Base-by-base conservation (phyloP, 352 stramenopile genomes). In the Phytophthora lateralis region DNA sequence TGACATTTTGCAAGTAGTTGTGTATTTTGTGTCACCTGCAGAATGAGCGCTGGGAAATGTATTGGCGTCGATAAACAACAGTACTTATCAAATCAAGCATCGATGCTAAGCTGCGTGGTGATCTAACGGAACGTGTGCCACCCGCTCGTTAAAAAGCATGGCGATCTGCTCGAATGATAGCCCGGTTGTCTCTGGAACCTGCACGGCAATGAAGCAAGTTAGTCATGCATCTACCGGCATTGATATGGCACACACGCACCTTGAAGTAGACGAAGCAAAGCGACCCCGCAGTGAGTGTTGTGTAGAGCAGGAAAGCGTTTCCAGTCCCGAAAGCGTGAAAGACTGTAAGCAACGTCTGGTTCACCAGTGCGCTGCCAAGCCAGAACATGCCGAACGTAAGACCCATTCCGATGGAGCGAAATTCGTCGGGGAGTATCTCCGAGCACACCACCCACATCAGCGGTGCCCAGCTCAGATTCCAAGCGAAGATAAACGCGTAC, bases 381-480 rank as follows among this genome's bases (percentile, higher is more conserved):
- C 82, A 91, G 56, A 88, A 90, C 39, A 78, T 70, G 0, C 80
- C 80, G n/a, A 91, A 91, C 20, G 75, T 88, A 43, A 89, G 47
- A 4, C 82, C 82, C 82, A 91, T 89, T 49, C 78, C 78, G 12
- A 90, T 68, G 15, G 82, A 91, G n/a, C 82, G 78, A 39, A 88
- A 64, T n/a, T 89, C 78, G 50, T 88, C 75, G 4, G 80, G 78
- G 3, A 91, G 64, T 11, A 91, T 32, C 45, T 90, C 82, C 7
- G 78, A 83, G 59, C 82, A 88, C 37, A 89, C 71, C 49, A 91
- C 82, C 76, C 77, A 88, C 82, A 91, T 91, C 46, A 90, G 62
- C 32, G 82, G 82, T 4, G 82, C 78, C 82, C 80, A 91, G 57
- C 82, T 91, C 21, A 89, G 51, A 53, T 91, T 91, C 80, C 82